phyloP scores from a whole-genome alignment of 2,329 filamentous ascomycete genomes.

The Didymella keratinophila region DNA sequence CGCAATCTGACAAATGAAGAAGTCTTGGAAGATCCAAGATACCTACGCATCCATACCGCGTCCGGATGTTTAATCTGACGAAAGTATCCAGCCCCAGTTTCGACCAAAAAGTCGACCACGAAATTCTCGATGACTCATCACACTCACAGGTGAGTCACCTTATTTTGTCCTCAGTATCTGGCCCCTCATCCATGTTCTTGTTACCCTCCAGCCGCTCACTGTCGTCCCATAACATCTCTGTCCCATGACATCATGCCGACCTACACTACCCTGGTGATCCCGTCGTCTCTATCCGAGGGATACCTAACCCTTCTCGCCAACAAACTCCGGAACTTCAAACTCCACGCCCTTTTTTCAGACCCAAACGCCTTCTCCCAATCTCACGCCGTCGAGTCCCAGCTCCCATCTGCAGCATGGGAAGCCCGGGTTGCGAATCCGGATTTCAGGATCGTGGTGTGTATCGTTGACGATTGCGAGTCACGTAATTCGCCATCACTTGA shows the following conservation, averaged over 20 bases:
- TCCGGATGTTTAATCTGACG: no score
- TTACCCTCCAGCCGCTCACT: not conserved
- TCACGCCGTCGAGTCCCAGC: constrained; percentile 1
- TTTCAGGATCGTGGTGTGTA: constrained; percentile 4
- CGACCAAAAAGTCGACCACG: no score
- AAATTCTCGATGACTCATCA: not conserved
- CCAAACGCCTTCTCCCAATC: constrained; percentile 11
- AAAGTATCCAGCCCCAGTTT: no score
- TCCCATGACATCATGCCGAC: not conserved
- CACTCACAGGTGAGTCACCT: not conserved
- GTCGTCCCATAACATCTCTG: not conserved
- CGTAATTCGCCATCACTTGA: not conserved
- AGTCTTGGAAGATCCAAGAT: no score
- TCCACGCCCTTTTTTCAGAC: constrained; percentile 2
- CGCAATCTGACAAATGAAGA: no score
- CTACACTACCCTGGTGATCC: constrained; percentile 2
- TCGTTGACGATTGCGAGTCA: not conserved
- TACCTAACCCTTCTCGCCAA: not conserved
- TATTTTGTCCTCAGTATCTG: not conserved
- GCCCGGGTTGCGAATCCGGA: constrained; percentile 3
- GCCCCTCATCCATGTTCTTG: not conserved
- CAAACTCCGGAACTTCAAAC: constrained; percentile 1
- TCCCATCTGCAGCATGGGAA: constrained; percentile 3
- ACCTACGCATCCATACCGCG: no score
- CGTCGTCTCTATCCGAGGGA: not conserved